Base-by-base conservation (phyloP, 371 early-diverging fungal species). In the Rhizomucor miehei region DNA sequence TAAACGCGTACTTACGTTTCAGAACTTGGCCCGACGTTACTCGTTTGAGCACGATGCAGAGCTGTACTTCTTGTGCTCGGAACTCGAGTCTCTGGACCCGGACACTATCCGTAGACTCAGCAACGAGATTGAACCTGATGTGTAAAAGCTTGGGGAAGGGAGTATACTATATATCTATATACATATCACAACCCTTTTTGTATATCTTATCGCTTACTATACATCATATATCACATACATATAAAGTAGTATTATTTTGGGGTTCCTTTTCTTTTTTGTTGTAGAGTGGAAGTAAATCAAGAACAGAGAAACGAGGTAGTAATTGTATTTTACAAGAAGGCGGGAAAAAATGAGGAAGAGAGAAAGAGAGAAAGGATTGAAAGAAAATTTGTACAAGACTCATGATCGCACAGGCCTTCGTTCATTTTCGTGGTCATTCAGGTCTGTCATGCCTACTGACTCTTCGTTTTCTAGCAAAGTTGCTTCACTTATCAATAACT, bases 1-100 rank as follows among this genome's bases (percentile, higher is more conserved):
- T 65, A 83, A 83, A 48, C 74, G 84, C 4, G 76, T 87, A 14
- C 52, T 84, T 25, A 72, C 84, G 0, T 85, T 84, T 54, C 81
- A 80, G 48, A 70, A 66, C 16, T 55, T 86, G 55, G 78, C 85
- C 0, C 60, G 60, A 19, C 67, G 81, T 10, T 86, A 85, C 41
- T 75, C 79, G 10, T 85, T 86, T 66, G 70, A 65, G n/a, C 52
- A 52, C 20, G 73, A 82, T 24, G 29, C 59, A 8, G 62, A 67
- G n/a, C 48, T 86, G 14, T 73, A 71, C 54, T 52, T 54, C 6
- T 57, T 60, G 13, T 77, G 78, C 23, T 44, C 49, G 16, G 65
- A 74, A 24, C 58, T 77, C 0, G 52, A 58, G 6, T 48, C 67
- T 12, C 50, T 66, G 6, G 62, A 72, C 48, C 52, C 57, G 5